phyloP scores from a whole-genome alignment of 2,329 filamentous ascomycete species.

The Talaromyces sp. region DNA sequence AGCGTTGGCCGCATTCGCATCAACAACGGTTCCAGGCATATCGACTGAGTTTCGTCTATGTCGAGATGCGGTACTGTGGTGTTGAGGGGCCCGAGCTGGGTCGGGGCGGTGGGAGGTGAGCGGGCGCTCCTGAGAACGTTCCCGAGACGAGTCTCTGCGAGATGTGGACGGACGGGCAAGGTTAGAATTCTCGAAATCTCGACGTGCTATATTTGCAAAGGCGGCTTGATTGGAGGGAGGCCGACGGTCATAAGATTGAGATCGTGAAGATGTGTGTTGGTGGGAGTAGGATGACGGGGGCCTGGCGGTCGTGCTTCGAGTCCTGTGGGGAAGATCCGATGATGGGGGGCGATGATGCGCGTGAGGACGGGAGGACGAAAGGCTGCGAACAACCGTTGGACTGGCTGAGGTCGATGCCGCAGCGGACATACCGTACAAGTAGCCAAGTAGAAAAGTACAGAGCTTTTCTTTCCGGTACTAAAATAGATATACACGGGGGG shows the following conservation, averaged over 20 bases:
- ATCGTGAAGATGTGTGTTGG: conserved; percentile 40
- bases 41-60: conserved; percentile 46
- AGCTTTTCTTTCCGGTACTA: not conserved
- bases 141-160: conserved; percentile 65
- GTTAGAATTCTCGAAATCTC: conserved; percentile 73
- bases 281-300: conserved; percentile 33
- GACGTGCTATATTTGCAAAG: conserved; percentile 57
- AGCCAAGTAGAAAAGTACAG: not conserved
- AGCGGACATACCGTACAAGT: conserved; percentile 40
- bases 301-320: conserved; percentile 47
- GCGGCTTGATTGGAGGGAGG: conserved; percentile 48
- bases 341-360: conserved; percentile 40
- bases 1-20: conserved; percentile 53
- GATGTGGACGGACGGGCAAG: conserved; percentile 57
- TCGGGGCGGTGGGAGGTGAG: conserved; percentile 54
- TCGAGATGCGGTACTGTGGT: conserved; percentile 41
- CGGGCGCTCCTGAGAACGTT: conserved; percentile 50
- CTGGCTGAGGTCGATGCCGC: conserved; percentile 47
- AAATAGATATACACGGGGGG: not conserved
- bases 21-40: conserved; percentile 50
- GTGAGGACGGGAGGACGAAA: conserved; percentile 49
- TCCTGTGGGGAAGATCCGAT: conserved; percentile 47
- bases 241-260: conserved; percentile 47
- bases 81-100: conserved; percentile 48
- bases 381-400: conserved; percentile 50